Evolutionary conservation across 257 asterid genomes (phyloP).

Genomic region (Eustoma russellianum): DNA sequence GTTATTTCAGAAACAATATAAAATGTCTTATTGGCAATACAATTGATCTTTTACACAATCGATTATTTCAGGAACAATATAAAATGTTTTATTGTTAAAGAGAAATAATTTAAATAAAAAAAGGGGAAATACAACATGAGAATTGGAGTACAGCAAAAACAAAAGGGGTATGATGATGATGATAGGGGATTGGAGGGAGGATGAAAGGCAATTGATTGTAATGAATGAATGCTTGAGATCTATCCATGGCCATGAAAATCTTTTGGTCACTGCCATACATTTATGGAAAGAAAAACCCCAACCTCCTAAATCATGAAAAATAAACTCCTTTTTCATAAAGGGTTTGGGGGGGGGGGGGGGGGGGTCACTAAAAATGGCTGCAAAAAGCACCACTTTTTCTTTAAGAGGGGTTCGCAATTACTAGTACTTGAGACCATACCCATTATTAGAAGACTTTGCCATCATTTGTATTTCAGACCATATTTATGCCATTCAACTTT

Average conservation of each 20-base stretch:
- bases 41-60: too few relatives aligned
- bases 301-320: slow-evolving; percentile 15
- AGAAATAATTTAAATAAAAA: too few relatives aligned
- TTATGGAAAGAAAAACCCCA: slow-evolving; percentile 33
- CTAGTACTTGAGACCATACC: slow-evolving; percentile 12
- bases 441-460: slow-evolving; percentile 43
- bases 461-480: slow-evolving; percentile 41
- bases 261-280: slow-evolving; percentile 44
- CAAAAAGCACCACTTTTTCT: slow-evolving; percentile 16
- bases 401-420: slow-evolving; percentile 17
- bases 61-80: too few relatives aligned
- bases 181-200: slow-evolving; percentile 12
- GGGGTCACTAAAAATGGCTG: slow-evolving; percentile 22
- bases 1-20: too few relatives aligned
- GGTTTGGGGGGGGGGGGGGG: slow-evolving; percentile 2
- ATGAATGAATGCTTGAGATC: slow-evolving; percentile 24
- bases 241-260: slow-evolving; percentile 46
- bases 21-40: too few relatives aligned
- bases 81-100: too few relatives aligned
- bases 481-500: not conserved
- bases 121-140: too few relatives aligned
- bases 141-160: too few relatives aligned
- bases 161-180: slow-evolving; percentile 60
- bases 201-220: slow-evolving; percentile 16
- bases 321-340: slow-evolving; percentile 17